Evolutionary conservation across 176 grass and related monocot genomes (phyloP).

Genomic region (Cocos nucifera): DNA sequence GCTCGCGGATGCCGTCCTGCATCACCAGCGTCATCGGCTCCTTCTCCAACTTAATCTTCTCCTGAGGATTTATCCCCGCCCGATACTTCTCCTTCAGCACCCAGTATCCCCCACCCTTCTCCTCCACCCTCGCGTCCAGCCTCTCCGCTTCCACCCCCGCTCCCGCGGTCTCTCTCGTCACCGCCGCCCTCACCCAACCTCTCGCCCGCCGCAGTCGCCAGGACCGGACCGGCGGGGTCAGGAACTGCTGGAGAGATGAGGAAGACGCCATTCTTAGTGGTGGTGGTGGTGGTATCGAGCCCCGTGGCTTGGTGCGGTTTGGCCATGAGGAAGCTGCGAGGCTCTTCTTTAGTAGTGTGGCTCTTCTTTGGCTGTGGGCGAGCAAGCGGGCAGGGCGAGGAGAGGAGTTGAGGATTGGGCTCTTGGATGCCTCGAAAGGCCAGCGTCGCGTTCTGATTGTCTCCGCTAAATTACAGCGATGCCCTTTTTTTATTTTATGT

Average conservation of each 20-base stretch:
- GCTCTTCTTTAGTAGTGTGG: too few species aligned
- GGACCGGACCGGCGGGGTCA: conserved; percentile 25
- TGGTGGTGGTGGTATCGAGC: background rate
- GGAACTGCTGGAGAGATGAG: conserved; percentile 52
- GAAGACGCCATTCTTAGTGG: conserved; percentile 55
- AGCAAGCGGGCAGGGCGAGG: too few species aligned
- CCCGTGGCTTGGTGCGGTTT: background rate
- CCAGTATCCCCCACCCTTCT: conserved; percentile 56
- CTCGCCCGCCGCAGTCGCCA: background rate
- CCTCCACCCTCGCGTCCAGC: conserved; percentile 62
- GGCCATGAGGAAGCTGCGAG: conserved; percentile 16
- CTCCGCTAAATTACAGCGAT: too few species aligned
- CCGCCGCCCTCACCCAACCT: conserved; percentile 3
- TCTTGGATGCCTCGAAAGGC: too few species aligned
- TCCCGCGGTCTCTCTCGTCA: background rate
- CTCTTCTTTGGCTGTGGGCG: too few species aligned
- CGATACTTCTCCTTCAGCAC: conserved; percentile 78
- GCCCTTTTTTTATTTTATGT: too few species aligned
- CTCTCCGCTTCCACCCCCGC: conserved; percentile 23
- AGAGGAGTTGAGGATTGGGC: too few species aligned
- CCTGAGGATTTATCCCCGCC: conserved; percentile 70
- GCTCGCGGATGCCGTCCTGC: conserved; percentile 61
- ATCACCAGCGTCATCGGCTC: conserved; percentile 79
- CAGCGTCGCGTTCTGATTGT: too few species aligned
- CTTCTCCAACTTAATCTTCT: conserved; percentile 94